A percentile compares a stretch with the other conserved stretches of the same genome.
phyloP scores from a whole-genome alignment of 495 filamentous ascomycete species.

The Xeromyces bisporus region DNA sequence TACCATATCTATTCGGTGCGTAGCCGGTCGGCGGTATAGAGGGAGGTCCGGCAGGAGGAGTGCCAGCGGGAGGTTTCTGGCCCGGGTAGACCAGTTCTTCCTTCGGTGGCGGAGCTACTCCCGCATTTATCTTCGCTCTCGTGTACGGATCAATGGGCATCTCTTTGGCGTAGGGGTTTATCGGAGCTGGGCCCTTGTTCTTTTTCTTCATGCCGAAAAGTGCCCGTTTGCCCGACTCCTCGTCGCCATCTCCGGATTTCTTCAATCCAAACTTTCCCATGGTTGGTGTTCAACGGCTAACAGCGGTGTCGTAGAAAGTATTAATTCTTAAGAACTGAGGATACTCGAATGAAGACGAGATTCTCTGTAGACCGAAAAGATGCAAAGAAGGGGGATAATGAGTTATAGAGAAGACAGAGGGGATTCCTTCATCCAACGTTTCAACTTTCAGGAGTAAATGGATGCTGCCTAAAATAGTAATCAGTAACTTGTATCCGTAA shows the following conservation, averaged over 20 bases:
- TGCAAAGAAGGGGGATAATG: too few species aligned
- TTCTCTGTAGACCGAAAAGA: too few species aligned
- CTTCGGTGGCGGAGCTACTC: slow-evolving; percentile 23
- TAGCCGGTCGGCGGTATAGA: slow-evolving; percentile 28
- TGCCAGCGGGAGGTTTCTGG: neutral
- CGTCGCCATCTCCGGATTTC: slow-evolving; percentile 43
- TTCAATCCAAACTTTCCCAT: slow-evolving; percentile 23
- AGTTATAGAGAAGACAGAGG: too few species aligned
- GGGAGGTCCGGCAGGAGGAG: neutral
- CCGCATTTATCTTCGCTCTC: slow-evolving; percentile 35
- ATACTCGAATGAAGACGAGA: too few species aligned
- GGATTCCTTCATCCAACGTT: too few species aligned
- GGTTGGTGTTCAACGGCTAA: neutral
- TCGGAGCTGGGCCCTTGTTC: slow-evolving; percentile 38
- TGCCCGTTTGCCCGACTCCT: slow-evolving; percentile 38
- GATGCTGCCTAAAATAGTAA: too few species aligned
- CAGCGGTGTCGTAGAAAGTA: too few species aligned
- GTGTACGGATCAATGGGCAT: slow-evolving; percentile 45
- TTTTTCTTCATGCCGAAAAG: slow-evolving; percentile 44
- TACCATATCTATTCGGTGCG: slow-evolving; percentile 44
- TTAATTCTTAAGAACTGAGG: too few species aligned
- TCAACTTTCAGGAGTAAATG: too few species aligned
- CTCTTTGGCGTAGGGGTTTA: slow-evolving; percentile 54
- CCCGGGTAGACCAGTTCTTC: too few species aligned
- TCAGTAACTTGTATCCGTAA: too few species aligned